Evolutionary conservation across 345 rosid species (phyloP).

Genomic region (Physaria fendleri): DNA sequence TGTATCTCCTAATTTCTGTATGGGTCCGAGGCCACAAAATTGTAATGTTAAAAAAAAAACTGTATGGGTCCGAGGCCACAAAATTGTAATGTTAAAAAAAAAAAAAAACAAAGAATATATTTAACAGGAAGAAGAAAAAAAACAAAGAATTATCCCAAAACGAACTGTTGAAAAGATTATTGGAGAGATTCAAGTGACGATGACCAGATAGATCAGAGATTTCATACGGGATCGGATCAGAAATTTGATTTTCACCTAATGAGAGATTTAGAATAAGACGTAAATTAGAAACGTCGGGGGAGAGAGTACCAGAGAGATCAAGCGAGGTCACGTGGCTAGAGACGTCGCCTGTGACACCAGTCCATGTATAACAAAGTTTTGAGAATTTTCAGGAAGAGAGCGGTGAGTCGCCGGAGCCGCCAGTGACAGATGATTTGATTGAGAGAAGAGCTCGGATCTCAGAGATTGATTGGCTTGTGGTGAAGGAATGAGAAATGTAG

Average conservation of each 20-base stretch:
- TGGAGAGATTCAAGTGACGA: too few species aligned
- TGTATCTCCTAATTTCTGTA: too few species aligned
- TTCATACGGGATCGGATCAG: conserved; percentile 61
- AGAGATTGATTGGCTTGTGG: conserved; percentile 37
- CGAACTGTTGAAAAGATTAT: too few species aligned
- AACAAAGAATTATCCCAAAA: too few species aligned
- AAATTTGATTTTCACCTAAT: conserved; percentile 47
- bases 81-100: too few species aligned
- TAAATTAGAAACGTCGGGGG: conserved; percentile 52
- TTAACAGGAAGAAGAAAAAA: too few species aligned
- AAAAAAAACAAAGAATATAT: too few species aligned
- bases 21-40: too few species aligned
- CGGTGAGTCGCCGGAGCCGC: conserved; percentile 30
- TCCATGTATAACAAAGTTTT: conserved; percentile 51
- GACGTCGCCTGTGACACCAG: conserved; percentile 67
- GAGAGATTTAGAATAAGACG: conserved; percentile 56
- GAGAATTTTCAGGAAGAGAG: conserved; percentile 63
- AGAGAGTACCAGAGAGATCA: conserved; percentile 60
- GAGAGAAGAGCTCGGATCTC: conserved; percentile 73
- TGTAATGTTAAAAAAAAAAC: too few species aligned
- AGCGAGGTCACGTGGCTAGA: conserved; percentile 51
- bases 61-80: too few species aligned
- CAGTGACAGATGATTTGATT: conserved; percentile 55
- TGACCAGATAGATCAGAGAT: too few species aligned
- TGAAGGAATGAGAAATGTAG: conserved; percentile 35